phyloP scores from a whole-genome alignment of 805 yeast species.

The Suhomyces sp. region DNA sequence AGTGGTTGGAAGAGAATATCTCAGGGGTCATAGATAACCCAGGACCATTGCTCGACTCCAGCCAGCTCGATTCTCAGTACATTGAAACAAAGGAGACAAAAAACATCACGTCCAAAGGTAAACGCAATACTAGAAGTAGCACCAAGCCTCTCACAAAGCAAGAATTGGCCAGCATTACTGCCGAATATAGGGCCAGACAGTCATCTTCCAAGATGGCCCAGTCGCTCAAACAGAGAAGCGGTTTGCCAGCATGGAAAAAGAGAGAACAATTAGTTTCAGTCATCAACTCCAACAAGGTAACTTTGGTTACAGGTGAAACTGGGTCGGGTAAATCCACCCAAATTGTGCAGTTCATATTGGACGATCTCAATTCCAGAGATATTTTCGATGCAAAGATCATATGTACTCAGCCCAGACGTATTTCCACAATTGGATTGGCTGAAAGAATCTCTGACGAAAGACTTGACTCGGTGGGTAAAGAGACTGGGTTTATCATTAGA shows the following conservation, averaged over 20 bases:
- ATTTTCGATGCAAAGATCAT: conserved; percentile 60
- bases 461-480: conserved; percentile 58
- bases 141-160: conserved; percentile 2
- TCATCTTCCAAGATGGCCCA: conserved; percentile 26
- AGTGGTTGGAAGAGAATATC: conserved; percentile 72
- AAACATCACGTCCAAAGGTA: not conserved
- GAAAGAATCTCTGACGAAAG: conserved; percentile 90
- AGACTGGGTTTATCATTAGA: conserved; percentile 85
- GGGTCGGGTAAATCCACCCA: conserved; percentile 98
- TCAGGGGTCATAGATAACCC: conserved; percentile 64
- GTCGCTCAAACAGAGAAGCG: conserved; percentile 44
- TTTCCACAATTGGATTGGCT: conserved; percentile 91
- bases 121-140: not conserved
- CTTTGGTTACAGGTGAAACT: conserved; percentile 90
- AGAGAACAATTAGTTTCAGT: conserved; percentile 52
- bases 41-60: conserved; percentile 51
- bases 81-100: not conserved
- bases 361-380: conserved; percentile 50
- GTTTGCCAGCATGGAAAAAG: conserved; percentile 84
- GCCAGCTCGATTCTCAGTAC: not conserved
- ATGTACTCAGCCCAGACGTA: conserved; percentile 95
- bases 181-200: not conserved
- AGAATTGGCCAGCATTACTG: not conserved
- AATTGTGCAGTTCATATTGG: conserved; percentile 84
- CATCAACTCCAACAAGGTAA: conserved; percentile 59